Evolutionary conservation across 495 filamentous ascomycete species (phyloP).

Genomic region (Podospora comata): DNA sequence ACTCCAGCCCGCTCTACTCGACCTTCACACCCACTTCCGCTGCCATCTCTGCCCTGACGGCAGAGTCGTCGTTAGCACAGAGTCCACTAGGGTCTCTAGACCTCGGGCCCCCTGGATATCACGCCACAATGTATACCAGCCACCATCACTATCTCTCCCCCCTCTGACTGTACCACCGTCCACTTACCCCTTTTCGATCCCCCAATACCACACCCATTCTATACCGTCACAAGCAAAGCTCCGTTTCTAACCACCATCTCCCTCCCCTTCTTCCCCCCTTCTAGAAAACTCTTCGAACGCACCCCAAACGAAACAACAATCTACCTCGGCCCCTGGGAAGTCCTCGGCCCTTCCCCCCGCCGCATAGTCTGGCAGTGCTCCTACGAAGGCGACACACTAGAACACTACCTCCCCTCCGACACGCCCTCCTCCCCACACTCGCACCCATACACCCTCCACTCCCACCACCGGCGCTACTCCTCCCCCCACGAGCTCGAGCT

Average conservation of each 20-base stretch:
- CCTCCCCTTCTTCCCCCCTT: background rate
- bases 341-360: constrained; percentile 28
- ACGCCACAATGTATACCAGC: constrained; percentile 36
- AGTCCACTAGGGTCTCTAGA: constrained; percentile 36
- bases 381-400: constrained; percentile 37
- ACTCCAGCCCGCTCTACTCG: constrained; percentile 30
- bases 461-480: constrained; percentile 35
- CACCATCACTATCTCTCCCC: constrained; percentile 11
- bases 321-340: constrained; percentile 40
- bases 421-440: constrained; percentile 29
- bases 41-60: constrained; percentile 31
- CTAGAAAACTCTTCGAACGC: constrained; percentile 35
- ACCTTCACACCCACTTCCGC: constrained; percentile 37
- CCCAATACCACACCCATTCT: background rate
- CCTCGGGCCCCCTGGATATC: constrained; percentile 38
- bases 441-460: constrained; percentile 34
- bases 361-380: constrained; percentile 37
- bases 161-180: background rate
- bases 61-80: constrained; percentile 32
- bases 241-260: constrained; percentile 19
- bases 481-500: constrained; percentile 37
- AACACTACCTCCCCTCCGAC: constrained; percentile 37
- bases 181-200: background rate
- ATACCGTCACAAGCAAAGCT: background rate
- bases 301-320: constrained; percentile 33